Base-by-base conservation (phyloP, 2,329 filamentous ascomycete species). In the Talaromyces sp. region DNA sequence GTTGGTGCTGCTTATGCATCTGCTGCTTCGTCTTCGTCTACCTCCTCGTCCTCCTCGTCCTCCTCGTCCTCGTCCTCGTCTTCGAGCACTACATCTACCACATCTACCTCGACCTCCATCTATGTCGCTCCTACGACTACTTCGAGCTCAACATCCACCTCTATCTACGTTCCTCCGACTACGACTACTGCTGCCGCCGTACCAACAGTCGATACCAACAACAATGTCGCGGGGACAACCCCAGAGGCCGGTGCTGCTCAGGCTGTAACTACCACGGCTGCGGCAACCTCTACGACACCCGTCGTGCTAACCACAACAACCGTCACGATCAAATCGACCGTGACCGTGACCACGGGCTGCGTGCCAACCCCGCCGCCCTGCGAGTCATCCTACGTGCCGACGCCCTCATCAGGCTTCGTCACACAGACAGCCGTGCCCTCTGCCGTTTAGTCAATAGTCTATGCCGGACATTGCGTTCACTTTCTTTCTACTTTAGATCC, bases 1-100 rank as follows among this genome's bases (percentile, higher is more conserved):
- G 72, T 72, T 45, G 77, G 77, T 31, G 33, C 71, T 39, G 69
- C 70, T 31, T 79, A 79, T 24, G 49, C 41, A n/a, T 49, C 58
- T 37, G 58, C 19, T 16, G 41, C 43, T 50, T 49, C 41, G 3
- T 60, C 58, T 24, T 49, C 57, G 24, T 33, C 57, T 19, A 33
- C 57, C 2, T 47, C 57, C 14, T 60, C 57, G 16, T 60, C 57
- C 39, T 31, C 27, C 27, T 43, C 37, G 2, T 59, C 56, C 2
- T 59, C 56, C 3, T 45, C 57, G 1, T 24, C 39, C 19, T 47
- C 58, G 10, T n/a, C 57, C 13, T 27, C 57, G 1, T 24, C 39
- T 33, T 47, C 58, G 10, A 50, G 47, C 47, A 50, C 47, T 16
- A 50, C 47, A 27, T 31, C 47, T 50, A 47, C 57, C 1, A 60